Conservation (phyloP, 805 yeast genomes). For the Phaffomyces opuntiae region DNA sequence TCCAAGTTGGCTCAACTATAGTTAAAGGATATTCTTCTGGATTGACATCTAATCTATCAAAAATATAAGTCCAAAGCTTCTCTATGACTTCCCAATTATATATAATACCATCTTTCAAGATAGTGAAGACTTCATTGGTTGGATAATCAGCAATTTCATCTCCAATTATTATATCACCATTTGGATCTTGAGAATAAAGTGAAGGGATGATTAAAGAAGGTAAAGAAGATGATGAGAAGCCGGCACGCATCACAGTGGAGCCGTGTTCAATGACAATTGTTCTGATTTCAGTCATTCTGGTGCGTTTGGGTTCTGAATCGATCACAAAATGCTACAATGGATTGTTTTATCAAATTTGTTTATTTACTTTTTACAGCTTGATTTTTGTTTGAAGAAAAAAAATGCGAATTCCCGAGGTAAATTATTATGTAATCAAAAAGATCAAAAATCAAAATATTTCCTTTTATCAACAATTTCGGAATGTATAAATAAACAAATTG, state of each 20-base stretch:
- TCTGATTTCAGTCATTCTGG: slow-evolving; percentile 28
- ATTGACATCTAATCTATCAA: slow-evolving; percentile 41
- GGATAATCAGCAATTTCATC: slow-evolving; percentile 36
- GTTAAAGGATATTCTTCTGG: slow-evolving; percentile 61
- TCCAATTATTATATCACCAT: slow-evolving; percentile 31
- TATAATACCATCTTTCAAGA: slow-evolving; percentile 55
- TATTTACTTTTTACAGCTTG: neutral
- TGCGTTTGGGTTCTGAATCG: neutral
- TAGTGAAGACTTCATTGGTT: slow-evolving; percentile 37
- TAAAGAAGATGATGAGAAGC: slow-evolving; percentile 56
- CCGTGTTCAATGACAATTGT: slow-evolving; percentile 70
- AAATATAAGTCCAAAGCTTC: slow-evolving; percentile 62
- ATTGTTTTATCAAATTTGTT: neutral
- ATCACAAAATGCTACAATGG: no score
- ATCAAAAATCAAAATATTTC: no score
- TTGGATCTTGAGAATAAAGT: slow-evolving; percentile 35
- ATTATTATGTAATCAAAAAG: neutral
- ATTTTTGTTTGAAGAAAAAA: neutral
- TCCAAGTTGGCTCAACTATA: slow-evolving; percentile 64
- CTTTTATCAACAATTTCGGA: neutral
- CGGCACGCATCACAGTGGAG: slow-evolving; percentile 58
- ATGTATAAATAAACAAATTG: no score
- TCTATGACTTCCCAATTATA: slow-evolving; percentile 70
- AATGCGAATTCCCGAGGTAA: neutral
- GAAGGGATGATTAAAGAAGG: slow-evolving; percentile 57